Conservation (phyloP, 2,329 filamentous ascomycete genomes). For the Hypocreales sp. region DNA sequence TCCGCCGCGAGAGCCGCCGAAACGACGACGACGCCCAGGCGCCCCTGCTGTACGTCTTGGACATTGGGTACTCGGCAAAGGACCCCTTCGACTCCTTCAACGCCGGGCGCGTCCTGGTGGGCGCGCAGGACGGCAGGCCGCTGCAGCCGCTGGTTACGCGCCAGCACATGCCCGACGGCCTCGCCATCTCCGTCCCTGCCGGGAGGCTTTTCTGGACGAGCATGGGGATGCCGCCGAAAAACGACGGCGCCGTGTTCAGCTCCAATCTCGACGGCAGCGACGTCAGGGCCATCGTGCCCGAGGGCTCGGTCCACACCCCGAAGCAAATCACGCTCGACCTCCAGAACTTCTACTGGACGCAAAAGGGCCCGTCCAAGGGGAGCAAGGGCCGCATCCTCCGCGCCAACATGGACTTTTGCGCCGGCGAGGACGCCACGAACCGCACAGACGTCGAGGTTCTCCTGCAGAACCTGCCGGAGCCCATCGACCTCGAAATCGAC, state of each 20-base stretch:
- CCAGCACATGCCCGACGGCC: constrained; percentile 25
- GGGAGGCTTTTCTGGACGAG: constrained; percentile 29
- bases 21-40: constrained; percentile 1
- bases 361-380: constrained; percentile 39
- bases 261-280: constrained; percentile 33
- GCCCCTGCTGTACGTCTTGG: constrained; percentile 11
- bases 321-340: constrained; percentile 23
- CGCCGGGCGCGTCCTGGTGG: constrained; percentile 6
- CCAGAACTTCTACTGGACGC: constrained; percentile 38
- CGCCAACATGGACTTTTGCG: constrained; percentile 23
- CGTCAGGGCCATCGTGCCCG: constrained; percentile 23
- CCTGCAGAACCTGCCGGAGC: constrained; percentile 31
- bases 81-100: constrained; percentile 1
- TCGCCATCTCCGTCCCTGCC: constrained; percentile 17
- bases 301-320: constrained; percentile 31
- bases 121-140: constrained; percentile 3
- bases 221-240: constrained; percentile 25
- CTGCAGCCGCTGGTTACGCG: constrained; percentile 8
- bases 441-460: constrained; percentile 27
- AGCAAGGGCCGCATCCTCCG: constrained; percentile 34
- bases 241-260: constrained; percentile 26
- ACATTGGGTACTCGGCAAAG: constrained; percentile 9
- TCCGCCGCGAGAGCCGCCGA: no score
- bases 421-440: constrained; percentile 15
- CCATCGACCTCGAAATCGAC: constrained; percentile 42